Base-by-base conservation (phyloP, 306 rosid genomes). In the Cucurbita ficifolia region DNA sequence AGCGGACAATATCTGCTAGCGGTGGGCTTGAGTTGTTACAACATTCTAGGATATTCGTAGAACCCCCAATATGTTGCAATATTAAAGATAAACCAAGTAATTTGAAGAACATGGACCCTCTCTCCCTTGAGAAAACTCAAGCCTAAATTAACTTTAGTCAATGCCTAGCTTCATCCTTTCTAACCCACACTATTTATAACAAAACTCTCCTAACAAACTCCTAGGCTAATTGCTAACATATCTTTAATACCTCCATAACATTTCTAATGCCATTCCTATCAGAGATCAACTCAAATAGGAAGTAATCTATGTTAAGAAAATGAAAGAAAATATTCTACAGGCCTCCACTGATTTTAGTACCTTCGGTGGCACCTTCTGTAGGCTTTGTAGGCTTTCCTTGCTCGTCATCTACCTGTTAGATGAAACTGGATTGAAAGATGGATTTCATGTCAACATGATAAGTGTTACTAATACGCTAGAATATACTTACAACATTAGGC, bases 401-500 rank as follows among this genome's bases (percentile, higher is more conserved):
- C 74, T 75, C 84, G 57, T 86, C 96, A 79, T 89, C 97, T 40
- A 77, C 86, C 99, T 91, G 92, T 60, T 74, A 84, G 62, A 80
- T 22, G 62, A 80, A 67, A 54, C 75, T 50, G 17, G 56, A 70
- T 33, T 48, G 59, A 49, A 70, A 70, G 74, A 70, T 29, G 38
- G 74, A 29, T 50, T 24, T 48, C 4, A 10, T 33, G 59, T 70
- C 9, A 70, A 70, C 12, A 50, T 8, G 46, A 33, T 33, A 46
- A 16, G 74, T 3, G 33, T 50, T 49, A 48, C 40, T 78, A 21
- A 10, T 52, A 51, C 33, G 56, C 57, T 5, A 74, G 39, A 83
- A 63, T 72, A 52, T 67, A 86, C 94, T 79, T 79, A 93, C 97
- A 73, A 78, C 64, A 84, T 76, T 83, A 65, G 78, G 58, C 63